Conservation (phyloP, 2,329 filamentous ascomycete species). For the Ambrosiella beaveri region DNA sequence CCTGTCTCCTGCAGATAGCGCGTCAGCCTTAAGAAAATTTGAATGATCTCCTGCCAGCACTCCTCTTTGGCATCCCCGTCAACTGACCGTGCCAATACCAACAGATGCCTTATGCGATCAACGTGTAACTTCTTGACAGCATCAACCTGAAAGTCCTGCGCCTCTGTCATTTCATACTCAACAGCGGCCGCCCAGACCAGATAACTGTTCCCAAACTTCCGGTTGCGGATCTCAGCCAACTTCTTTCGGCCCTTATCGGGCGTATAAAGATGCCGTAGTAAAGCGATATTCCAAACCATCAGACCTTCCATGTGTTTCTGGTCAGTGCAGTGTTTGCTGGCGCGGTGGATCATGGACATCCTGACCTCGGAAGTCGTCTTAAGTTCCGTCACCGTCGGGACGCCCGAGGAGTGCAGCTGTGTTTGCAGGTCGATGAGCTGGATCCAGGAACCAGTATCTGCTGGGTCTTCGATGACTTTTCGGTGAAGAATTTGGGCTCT, state of each 20-base stretch:
- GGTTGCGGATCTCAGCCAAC: conserved; percentile 40
- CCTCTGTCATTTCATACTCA: conserved; percentile 53
- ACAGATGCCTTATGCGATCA: conserved; percentile 25
- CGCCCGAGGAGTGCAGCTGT: conserved; percentile 20
- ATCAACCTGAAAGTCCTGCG: conserved; percentile 51
- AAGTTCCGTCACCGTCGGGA: conserved; percentile 20
- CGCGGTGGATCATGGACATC: conserved; percentile 62
- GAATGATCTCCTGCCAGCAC: conserved; percentile 27
- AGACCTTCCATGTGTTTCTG: conserved; percentile 39
- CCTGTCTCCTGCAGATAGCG: conserved; percentile 59
- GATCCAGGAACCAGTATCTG: conserved; percentile 57
- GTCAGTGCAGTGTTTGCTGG: conserved; percentile 38
- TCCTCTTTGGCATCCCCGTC: neutral
- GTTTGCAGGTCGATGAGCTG: conserved; percentile 67
- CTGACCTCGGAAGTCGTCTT: conserved; percentile 54
- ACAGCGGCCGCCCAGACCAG: conserved; percentile 57
- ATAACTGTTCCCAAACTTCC: conserved; percentile 25
- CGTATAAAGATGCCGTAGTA: conserved; percentile 62
- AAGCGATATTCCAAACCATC: conserved; percentile 51
- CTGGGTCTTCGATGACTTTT: conserved; percentile 45
- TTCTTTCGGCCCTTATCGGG: conserved; percentile 38
- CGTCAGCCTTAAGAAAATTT: conserved; percentile 60
- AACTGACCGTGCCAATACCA: neutral
- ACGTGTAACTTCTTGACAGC: conserved; percentile 41
- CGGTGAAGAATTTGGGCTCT: conserved; percentile 43